Conservation (phyloP, 2,329 filamentous ascomycete genomes). For the Sporothrix curviconia region DNA sequence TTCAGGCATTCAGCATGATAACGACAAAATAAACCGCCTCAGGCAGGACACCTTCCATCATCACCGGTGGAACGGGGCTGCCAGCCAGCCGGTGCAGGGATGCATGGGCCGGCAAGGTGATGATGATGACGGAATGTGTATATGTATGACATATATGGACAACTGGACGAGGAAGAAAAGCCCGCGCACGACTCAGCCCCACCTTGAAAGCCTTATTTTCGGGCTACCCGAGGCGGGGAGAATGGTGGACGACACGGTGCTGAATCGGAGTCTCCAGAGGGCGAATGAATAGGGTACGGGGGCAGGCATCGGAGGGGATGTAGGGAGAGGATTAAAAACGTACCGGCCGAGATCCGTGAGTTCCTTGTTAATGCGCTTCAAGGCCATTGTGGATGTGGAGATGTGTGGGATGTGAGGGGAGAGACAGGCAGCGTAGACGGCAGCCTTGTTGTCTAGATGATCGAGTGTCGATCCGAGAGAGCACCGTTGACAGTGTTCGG, state of each 20-base stretch:
- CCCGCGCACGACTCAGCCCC: constrained; percentile 17
- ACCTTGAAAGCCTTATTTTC: constrained; percentile 19
- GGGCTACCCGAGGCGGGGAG: constrained; percentile 6
- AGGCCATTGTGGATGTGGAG: constrained; percentile 56
- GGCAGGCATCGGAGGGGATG: too few species aligned
- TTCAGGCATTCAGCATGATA: too few species aligned
- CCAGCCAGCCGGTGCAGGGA: too few species aligned
- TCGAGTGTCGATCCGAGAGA: too few species aligned
- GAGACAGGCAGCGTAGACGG: background rate
- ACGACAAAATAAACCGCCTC: too few species aligned
- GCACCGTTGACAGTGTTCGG: background rate
- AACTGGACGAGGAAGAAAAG: background rate
- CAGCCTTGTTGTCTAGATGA: constrained; percentile 2
- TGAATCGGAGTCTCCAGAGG: too few species aligned
- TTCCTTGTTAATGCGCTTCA: constrained; percentile 94
- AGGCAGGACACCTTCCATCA: background rate
- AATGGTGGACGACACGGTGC: background rate
- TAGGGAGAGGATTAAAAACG: background rate
- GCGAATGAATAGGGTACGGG: too few species aligned
- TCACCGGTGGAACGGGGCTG: background rate
- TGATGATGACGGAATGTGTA: background rate
- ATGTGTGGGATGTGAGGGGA: constrained; percentile 16
- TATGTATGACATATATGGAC: too few species aligned
- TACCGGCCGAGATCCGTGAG: constrained; percentile 86
- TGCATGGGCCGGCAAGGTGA: constrained; percentile 16